phyloP scores from a whole-genome alignment of 768 basidiomycete genomes.

The Mycena rebaudengoi region DNA sequence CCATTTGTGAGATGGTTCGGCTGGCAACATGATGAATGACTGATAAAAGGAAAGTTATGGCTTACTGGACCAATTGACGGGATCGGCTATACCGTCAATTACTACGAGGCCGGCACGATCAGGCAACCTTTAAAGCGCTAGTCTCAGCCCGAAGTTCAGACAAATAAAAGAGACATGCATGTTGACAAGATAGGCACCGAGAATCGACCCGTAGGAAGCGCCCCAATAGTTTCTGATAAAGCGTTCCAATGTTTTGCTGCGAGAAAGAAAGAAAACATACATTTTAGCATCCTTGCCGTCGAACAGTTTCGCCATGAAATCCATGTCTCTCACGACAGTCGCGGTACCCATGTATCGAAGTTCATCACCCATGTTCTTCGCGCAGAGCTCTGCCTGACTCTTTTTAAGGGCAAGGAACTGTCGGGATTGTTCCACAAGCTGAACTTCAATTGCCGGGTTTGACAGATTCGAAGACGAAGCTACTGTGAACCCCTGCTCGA shows the following conservation, averaged over 20 bases:
- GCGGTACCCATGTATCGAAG: constrained; percentile 33
- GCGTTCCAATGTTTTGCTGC: too few species aligned
- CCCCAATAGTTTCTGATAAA: constrained; percentile 27
- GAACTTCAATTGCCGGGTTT: constrained; percentile 15
- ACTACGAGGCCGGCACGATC: constrained; percentile 27
- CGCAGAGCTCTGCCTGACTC: constrained; percentile 27
- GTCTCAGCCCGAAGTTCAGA: not conserved
- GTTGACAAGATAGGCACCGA: constrained; percentile 34
- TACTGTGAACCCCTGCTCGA: constrained; percentile 31
- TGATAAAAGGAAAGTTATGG: not conserved
- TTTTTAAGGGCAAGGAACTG: constrained; percentile 32
- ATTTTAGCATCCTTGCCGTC: constrained; percentile 31
- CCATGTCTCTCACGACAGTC: constrained; percentile 32
- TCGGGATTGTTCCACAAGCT: constrained; percentile 25
- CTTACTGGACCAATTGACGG: constrained; percentile 31
- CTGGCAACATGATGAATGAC: constrained; percentile 3
- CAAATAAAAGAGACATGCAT: constrained; percentile 21
- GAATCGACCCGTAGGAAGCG: constrained; percentile 33
- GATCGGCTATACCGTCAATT: constrained; percentile 34
- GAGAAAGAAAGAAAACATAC: constrained; percentile 4
- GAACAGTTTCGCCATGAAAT: constrained; percentile 30
- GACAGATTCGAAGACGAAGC: constrained; percentile 18
- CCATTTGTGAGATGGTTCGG: constrained; percentile 35
- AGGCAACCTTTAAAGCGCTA: constrained; percentile 25
- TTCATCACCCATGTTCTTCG: constrained; percentile 31